Percentiles rank a stretch among this genome's conserved stretches.
phyloP scores from a whole-genome alignment of 2,329 filamentous ascomycete species.

The Rosellinia necatrix region DNA sequence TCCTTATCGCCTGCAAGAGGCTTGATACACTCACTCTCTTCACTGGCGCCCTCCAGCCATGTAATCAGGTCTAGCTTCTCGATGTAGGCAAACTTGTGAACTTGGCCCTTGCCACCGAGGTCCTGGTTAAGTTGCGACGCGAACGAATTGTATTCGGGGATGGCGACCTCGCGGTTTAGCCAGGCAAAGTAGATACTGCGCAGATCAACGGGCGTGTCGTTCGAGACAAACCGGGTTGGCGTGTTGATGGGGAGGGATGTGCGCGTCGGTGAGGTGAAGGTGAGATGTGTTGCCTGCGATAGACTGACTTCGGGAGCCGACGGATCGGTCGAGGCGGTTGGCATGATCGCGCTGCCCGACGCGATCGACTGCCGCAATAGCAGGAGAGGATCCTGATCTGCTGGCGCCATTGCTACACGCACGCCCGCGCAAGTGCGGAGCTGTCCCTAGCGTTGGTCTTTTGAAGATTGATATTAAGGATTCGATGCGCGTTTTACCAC shows the following conservation, averaged over 20 bases:
- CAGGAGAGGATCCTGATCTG: conserved; percentile 76
- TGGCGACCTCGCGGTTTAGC: conserved; percentile 87
- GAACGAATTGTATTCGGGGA: conserved; percentile 88
- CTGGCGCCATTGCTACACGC: conserved; percentile 57
- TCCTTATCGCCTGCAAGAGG: conserved; percentile 72
- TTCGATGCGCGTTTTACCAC: background rate
- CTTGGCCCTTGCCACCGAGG: conserved; percentile 68
- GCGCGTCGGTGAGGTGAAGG: conserved; percentile 67
- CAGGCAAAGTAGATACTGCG: conserved; percentile 96
- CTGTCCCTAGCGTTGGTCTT: background rate
- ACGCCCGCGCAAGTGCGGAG: background rate
- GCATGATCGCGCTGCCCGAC: conserved; percentile 69
- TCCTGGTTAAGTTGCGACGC: conserved; percentile 81
- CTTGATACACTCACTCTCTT: conserved; percentile 92
- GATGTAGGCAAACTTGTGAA: conserved; percentile 89
- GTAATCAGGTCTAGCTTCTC: conserved; percentile 90
- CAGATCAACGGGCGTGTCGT: conserved; percentile 75
- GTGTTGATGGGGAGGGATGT: conserved; percentile 70
- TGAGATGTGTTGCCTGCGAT: conserved; percentile 76
- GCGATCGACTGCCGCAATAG: conserved; percentile 84
- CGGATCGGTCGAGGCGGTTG: conserved; percentile 71
- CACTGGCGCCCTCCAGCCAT: conserved; percentile 88
- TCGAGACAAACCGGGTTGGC: conserved; percentile 86
- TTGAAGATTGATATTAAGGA: background rate
- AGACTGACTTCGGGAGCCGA: conserved; percentile 67